These are phyloP conservation scores for Spatholobus suberectus DNA, from an alignment of 306 rosid species.

Conservation along the genomic window DNA sequence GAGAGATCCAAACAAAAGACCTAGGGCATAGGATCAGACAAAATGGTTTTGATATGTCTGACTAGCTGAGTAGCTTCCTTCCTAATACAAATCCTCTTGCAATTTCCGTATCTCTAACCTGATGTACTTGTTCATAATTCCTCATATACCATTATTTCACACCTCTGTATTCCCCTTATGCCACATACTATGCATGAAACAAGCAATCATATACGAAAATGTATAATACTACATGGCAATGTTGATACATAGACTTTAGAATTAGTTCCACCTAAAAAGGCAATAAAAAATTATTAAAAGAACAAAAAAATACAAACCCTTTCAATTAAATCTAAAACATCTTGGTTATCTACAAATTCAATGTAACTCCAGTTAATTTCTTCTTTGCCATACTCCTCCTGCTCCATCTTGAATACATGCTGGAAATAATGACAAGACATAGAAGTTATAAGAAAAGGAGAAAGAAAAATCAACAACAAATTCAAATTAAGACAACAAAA, in stretches of 20 bases:
- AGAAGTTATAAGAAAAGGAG: conserved; percentile 30
- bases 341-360: conserved; percentile 98
- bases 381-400: conserved; percentile 96
- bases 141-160: conserved; percentile 15
- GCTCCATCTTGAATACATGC: conserved; percentile 99
- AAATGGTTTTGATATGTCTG: conserved; percentile 30
- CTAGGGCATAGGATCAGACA: conserved; percentile 9
- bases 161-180: conserved; percentile 2
- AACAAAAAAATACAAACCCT: conserved; percentile 58
- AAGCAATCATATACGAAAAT: conserved; percentile 21
- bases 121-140: conserved; percentile 19
- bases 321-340: conserved; percentile 96
- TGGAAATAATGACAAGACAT: conserved; percentile 48
- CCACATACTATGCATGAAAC: conserved; percentile 33
- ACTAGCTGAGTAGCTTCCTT: conserved; percentile 27
- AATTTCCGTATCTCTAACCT: conserved; percentile 27
- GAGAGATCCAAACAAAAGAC: conserved; percentile 9
- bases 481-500: conserved; percentile 18
- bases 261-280: not conserved
- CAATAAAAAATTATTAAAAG: not conserved
- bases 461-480: conserved; percentile 5
- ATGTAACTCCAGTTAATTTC: conserved; percentile 99
- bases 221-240: not conserved
- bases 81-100: conserved; percentile 8
- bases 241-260: not conserved